phyloP scores from a whole-genome alignment of 2,329 filamentous ascomycete genomes.

The Diaporthe longicolla region DNA sequence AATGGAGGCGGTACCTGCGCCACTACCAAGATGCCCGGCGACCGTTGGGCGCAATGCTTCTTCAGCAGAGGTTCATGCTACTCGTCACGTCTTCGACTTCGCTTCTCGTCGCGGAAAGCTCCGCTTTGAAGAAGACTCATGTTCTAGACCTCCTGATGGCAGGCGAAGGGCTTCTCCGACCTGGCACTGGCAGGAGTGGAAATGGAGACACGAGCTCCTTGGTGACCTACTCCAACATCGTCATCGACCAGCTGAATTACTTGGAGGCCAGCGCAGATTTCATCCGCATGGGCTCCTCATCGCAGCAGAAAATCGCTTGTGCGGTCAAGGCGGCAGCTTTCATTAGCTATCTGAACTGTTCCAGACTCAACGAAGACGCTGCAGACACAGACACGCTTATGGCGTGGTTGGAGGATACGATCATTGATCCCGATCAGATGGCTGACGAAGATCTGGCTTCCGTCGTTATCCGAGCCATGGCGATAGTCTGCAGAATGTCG shows the following conservation, averaged over 20 bases:
- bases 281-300: slow-evolving; percentile 84
- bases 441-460: slow-evolving; percentile 82
- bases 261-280: slow-evolving; percentile 94
- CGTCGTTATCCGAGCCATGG: slow-evolving; percentile 84
- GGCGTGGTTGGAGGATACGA: slow-evolving; percentile 86
- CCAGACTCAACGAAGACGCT: slow-evolving; percentile 83
- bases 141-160: slow-evolving; percentile 82
- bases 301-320: slow-evolving; percentile 88
- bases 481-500: slow-evolving; percentile 82
- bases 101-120: slow-evolving; percentile 75
- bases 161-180: slow-evolving; percentile 63
- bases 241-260: slow-evolving; percentile 85
- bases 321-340: slow-evolving; percentile 88
- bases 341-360: slow-evolving; percentile 87
- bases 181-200: slow-evolving; percentile 56
- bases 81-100: slow-evolving; percentile 85
- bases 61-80: slow-evolving; percentile 90
- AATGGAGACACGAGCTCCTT: slow-evolving; percentile 70
- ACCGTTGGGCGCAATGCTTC: slow-evolving; percentile 89
- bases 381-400: slow-evolving; percentile 85
- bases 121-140: slow-evolving; percentile 71
- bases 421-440: slow-evolving; percentile 87
- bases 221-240: slow-evolving; percentile 78
- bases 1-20: slow-evolving; percentile 90
- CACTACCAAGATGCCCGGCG: slow-evolving; percentile 85